phyloP scores from a whole-genome alignment of 2,329 filamentous ascomycete genomes.

The Alternaria sp. region DNA sequence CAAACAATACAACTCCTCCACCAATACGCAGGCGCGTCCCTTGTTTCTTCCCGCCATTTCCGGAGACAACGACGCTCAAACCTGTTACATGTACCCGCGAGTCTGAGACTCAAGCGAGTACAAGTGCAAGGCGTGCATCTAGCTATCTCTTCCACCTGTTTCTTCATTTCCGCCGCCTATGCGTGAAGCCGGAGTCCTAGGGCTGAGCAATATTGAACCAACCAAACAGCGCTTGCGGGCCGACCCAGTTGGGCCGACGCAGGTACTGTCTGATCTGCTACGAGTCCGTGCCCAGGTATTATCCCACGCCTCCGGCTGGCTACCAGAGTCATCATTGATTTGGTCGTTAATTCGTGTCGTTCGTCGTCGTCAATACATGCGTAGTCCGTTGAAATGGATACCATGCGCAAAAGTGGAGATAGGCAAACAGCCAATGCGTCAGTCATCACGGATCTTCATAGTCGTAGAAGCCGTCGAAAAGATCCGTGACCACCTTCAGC shows the following conservation, averaged over 20 bases:
- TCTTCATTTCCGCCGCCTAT: constrained; percentile 29
- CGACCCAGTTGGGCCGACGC: constrained; percentile 32
- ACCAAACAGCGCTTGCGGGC: constrained; percentile 29
- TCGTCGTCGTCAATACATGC: constrained; percentile 11
- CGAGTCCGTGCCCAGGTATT: constrained; percentile 47
- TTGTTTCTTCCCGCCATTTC: constrained; percentile 10
- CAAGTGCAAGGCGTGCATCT: constrained; percentile 44
- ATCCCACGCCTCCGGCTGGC: constrained; percentile 50
- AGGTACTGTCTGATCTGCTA: constrained; percentile 43
- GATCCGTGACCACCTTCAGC: constrained; percentile 57
- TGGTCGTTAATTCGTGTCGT: constrained; percentile 19
- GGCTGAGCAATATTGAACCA: constrained; percentile 50
- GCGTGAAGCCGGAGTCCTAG: constrained; percentile 48
- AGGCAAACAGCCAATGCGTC: constrained; percentile 2
- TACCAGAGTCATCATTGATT: constrained; percentile 37
- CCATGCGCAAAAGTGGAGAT: constrained; percentile 16
- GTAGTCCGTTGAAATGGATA: constrained; percentile 1
- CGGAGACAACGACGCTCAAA: constrained; percentile 51
- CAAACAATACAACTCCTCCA: constrained; percentile 41
- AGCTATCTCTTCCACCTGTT: constrained; percentile 35
- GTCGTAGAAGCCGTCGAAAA: constrained; percentile 56
- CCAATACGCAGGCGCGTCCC: constrained; percentile 37
- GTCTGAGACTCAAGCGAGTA: constrained; percentile 33
- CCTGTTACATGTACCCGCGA: constrained; percentile 30
- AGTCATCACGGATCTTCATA: constrained; percentile 53